phyloP scores from a whole-genome alignment of 805 yeast genomes.

The Starmerella potacharoeniae region DNA sequence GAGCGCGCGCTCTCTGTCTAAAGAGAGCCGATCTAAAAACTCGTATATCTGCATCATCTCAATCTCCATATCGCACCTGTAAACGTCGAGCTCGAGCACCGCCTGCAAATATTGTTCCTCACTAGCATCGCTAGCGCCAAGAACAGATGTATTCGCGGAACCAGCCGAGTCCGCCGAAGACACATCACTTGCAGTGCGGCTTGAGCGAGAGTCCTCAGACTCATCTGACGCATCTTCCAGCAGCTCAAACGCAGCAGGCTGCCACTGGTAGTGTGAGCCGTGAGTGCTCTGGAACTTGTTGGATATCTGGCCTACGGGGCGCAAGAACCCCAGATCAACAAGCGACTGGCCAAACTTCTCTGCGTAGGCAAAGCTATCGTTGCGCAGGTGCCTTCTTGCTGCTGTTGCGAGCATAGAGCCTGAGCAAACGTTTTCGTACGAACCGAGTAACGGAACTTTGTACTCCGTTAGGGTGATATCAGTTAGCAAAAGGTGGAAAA shows the following conservation, averaged over 20 bases:
- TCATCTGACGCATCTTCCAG: constrained; percentile 4
- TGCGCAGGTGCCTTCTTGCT: constrained; percentile 41
- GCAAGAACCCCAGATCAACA: constrained; percentile 47
- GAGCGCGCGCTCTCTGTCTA: constrained; percentile 54
- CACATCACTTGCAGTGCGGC: background rate
- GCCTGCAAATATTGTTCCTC: constrained; percentile 38
- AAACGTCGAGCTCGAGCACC: constrained; percentile 46
- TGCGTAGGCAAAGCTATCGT: constrained; percentile 44
- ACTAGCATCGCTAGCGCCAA: constrained; percentile 14
- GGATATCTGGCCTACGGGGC: constrained; percentile 44
- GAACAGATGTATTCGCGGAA: background rate
- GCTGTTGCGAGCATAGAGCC: constrained; percentile 53
- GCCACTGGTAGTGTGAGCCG: constrained; percentile 60
- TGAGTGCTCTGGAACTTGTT: constrained; percentile 55
- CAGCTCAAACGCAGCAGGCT: constrained; percentile 14
- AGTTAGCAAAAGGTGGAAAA: constrained; percentile 34
- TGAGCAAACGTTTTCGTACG: constrained; percentile 48
- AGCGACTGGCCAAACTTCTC: constrained; percentile 70
- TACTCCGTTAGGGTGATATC: constrained; percentile 43
- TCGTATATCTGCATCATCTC: constrained; percentile 51
- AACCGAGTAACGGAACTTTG: constrained; percentile 57
- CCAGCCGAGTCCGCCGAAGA: background rate
- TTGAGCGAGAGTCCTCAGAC: background rate
- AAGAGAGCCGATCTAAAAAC: constrained; percentile 64
- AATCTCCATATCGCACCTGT: constrained; percentile 60